phyloP scores from a whole-genome alignment of 176 grass and related monocot genomes.

The Carex scoparia region DNA sequence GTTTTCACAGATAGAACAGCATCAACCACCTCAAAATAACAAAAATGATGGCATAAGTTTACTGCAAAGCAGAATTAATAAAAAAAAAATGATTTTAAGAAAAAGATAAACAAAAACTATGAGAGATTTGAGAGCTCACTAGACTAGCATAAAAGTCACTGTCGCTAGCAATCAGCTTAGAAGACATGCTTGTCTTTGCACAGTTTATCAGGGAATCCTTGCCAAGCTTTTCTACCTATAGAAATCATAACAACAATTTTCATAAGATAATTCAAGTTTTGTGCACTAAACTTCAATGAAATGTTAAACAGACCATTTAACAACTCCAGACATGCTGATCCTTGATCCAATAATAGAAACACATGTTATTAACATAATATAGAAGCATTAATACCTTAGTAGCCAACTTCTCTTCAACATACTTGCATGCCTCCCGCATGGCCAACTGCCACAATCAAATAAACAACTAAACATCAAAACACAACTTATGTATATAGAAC shows the following conservation, averaged over 20 bases:
- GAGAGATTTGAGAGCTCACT: conserved; percentile 37
- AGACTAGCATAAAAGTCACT: conserved; percentile 90
- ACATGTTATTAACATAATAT: background rate
- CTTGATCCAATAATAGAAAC: background rate
- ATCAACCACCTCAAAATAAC: conserved; percentile 64
- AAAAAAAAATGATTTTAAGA: background rate
- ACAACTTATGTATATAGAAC: background rate
- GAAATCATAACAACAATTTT: conserved; percentile 15
- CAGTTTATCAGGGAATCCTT: conserved; percentile 89
- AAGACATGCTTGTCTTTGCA: conserved; percentile 99
- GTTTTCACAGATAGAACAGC: conserved; percentile 90
- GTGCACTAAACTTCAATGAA: background rate
- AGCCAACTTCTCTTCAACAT: conserved; percentile 82
- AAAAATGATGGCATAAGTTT: conserved; percentile 8
- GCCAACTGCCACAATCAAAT: conserved; percentile 60
- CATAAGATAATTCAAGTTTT: background rate
- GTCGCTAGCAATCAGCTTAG: conserved; percentile 73
- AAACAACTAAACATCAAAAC: background rate
- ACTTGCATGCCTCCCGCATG: conserved; percentile 96
- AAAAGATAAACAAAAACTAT: background rate
- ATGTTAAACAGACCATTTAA: background rate
- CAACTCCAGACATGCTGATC: background rate
- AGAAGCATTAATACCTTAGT: conserved; percentile 48
- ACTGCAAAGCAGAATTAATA: background rate
- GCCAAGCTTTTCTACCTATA: conserved; percentile 88